These are phyloP conservation scores for Boechera retrofracta DNA, from an alignment of 345 rosid species.

Conservation along the genomic window DNA sequence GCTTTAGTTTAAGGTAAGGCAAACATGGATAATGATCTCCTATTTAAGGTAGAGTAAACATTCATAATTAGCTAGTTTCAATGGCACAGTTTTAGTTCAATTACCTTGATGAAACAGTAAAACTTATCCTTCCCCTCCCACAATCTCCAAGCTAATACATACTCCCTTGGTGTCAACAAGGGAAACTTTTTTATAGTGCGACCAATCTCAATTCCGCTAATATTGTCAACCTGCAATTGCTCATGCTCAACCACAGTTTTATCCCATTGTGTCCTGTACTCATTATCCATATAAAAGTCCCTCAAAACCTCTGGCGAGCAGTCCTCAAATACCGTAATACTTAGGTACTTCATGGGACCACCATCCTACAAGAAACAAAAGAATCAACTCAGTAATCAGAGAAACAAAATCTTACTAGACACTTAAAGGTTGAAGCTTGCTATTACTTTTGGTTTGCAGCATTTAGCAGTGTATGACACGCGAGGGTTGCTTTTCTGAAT, in stretches of 20 bases:
- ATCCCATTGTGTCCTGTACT: conserved; percentile 86
- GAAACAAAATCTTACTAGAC: conserved; percentile 6
- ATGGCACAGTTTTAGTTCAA: not conserved
- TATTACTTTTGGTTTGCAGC: conserved; percentile 72
- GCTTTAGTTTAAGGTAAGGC: not conserved
- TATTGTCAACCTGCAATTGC: conserved; percentile 68
- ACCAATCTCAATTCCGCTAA: conserved; percentile 75
- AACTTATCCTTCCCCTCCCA: conserved; percentile 86
- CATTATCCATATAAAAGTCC: conserved; percentile 92
- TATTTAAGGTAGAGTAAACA: not conserved
- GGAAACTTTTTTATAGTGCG: conserved; percentile 84
- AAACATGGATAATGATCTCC: conserved; percentile 1
- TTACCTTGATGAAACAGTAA: conserved; percentile 87
- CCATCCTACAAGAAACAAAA: conserved; percentile 60
- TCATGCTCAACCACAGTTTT: conserved; percentile 70
- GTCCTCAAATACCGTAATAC: conserved; percentile 73
- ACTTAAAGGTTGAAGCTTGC: conserved; percentile 11
- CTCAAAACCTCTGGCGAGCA: conserved; percentile 66
- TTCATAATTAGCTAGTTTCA: not conserved
- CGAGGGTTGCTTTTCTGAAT: conserved; percentile 58
- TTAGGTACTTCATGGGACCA: conserved; percentile 77
- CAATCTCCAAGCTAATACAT: conserved; percentile 81
- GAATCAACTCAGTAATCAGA: conserved; percentile 19
- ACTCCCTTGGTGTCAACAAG: conserved; percentile 83
- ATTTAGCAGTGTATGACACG: conserved; percentile 66